Evolutionary conservation across 225 moss, liverwort and hornwort species (phyloP).

Genomic region (Anthoceros angustus): DNA sequence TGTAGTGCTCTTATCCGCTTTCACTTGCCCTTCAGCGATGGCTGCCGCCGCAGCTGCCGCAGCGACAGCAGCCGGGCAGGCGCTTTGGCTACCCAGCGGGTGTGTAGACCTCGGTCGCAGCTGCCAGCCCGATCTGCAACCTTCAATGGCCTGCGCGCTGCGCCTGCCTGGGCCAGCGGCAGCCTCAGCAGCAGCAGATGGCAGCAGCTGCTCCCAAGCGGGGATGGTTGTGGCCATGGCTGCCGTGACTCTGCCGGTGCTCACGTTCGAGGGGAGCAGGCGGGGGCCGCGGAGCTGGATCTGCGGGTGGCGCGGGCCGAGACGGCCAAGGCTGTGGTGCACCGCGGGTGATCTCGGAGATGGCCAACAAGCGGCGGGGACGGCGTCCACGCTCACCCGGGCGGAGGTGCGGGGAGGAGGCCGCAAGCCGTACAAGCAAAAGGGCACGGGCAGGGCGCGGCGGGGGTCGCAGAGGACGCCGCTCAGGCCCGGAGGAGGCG

Average conservation of each 20-base stretch:
- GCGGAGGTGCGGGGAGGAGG: conserved; percentile 77
- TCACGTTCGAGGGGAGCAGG: conserved; percentile 50
- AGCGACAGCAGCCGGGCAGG: background rate
- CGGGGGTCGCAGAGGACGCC: conserved; percentile 72
- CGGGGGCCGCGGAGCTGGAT: conserved; percentile 46
- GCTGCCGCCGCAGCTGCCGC: background rate
- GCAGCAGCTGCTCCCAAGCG: background rate
- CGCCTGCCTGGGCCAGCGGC: background rate
- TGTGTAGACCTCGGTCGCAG: background rate
- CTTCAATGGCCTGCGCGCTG: conserved; percentile 4
- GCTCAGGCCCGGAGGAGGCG: conserved; percentile 82
- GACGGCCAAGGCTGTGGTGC: conserved; percentile 68
- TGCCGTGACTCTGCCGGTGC: conserved; percentile 42
- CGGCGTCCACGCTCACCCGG: conserved; percentile 66
- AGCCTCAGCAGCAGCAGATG: background rate
- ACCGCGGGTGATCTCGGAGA: conserved; percentile 69
- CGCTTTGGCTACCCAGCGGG: background rate
- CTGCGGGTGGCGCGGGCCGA: conserved; percentile 50
- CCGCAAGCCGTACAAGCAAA: conserved; percentile 80
- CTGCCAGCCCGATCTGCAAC: background rate
- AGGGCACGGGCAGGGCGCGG: conserved; percentile 62
- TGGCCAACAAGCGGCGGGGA: conserved; percentile 73
- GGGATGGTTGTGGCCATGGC: conserved; percentile 9
- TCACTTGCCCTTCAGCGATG: background rate
- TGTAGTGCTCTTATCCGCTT: background rate